Conservation (phyloP, 1,284 basidiomycete genomes). For the Anthracocystis panici-leucophaei region DNA sequence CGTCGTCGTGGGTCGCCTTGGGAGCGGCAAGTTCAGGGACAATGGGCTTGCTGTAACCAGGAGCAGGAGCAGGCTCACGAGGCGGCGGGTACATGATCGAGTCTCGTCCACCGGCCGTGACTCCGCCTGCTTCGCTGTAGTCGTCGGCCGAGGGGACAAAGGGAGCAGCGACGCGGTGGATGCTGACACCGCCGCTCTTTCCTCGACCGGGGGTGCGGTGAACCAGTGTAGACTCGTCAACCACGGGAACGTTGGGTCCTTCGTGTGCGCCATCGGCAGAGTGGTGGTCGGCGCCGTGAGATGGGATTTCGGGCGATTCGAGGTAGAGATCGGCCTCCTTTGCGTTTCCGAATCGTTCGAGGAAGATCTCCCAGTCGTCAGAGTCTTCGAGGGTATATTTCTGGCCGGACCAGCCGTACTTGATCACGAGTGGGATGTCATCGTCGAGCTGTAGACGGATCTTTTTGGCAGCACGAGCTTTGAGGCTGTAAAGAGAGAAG, state of each 20-base stretch:
- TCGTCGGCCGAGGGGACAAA: constrained; percentile 64
- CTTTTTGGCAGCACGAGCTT: constrained; percentile 62
- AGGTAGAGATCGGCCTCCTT: constrained; percentile 67
- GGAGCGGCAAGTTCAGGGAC: constrained; percentile 49
- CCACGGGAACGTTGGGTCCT: constrained; percentile 63
- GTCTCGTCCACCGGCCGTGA: constrained; percentile 66
- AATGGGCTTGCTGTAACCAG: constrained; percentile 58
- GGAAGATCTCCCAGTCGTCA: constrained; percentile 68
- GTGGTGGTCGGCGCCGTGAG: constrained; percentile 31
- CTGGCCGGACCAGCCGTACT: constrained; percentile 62
- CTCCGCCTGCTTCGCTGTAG: constrained; percentile 65
- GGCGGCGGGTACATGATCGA: constrained; percentile 68
- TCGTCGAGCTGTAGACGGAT: constrained; percentile 61
- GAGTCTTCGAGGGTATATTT: constrained; percentile 64
- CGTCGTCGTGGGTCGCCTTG: constrained; percentile 43
- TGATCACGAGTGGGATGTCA: constrained; percentile 63
- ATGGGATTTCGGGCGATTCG: constrained; percentile 65
- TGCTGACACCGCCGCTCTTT: constrained; percentile 64
- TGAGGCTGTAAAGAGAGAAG: constrained; percentile 31
- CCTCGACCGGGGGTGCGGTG: constrained; percentile 67
- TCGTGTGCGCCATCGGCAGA: constrained; percentile 39
- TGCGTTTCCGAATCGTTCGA: constrained; percentile 59
- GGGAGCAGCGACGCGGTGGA: constrained; percentile 63
- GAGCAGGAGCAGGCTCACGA: constrained; percentile 53
- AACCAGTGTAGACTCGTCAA: constrained; percentile 66